Conservation (phyloP, 148 eudicot species). For the Gaultheria prostrata region DNA sequence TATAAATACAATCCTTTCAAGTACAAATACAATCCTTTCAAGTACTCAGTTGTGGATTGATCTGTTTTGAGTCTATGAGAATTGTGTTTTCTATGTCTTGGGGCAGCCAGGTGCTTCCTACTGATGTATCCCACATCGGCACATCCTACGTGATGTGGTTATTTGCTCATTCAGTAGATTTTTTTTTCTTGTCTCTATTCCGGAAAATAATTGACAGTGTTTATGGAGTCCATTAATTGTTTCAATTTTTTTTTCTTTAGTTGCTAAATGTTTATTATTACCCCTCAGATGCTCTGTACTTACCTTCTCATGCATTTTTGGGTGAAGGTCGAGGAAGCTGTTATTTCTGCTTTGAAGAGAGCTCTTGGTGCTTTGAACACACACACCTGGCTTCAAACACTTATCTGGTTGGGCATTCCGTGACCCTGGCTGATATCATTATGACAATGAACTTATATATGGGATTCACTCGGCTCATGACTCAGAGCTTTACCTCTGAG, state of each 20-base stretch:
- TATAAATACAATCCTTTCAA: too few relatives aligned
- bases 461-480: slow-evolving; percentile 48
- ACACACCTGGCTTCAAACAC: slow-evolving; percentile 65
- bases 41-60: background rate
- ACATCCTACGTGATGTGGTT: background rate
- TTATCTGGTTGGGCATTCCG: slow-evolving; percentile 60
- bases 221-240: background rate
- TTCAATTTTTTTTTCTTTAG: background rate
- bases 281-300: background rate
- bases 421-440: slow-evolving; percentile 74
- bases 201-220: background rate
- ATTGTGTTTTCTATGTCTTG: background rate
- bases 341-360: slow-evolving; percentile 61
- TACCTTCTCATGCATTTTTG: slow-evolving; percentile 5
- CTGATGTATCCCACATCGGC: background rate
- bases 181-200: background rate
- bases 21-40: background rate
- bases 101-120: background rate
- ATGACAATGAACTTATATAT: slow-evolving; percentile 46
- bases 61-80: background rate
- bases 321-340: slow-evolving; percentile 62
- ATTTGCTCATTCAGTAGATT: background rate
- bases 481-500: slow-evolving; percentile 67
- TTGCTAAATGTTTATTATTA: background rate
- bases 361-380: slow-evolving; percentile 60